phyloP scores from a whole-genome alignment of 2,329 filamentous ascomycete species.

The Colletotrichum sp. region DNA sequence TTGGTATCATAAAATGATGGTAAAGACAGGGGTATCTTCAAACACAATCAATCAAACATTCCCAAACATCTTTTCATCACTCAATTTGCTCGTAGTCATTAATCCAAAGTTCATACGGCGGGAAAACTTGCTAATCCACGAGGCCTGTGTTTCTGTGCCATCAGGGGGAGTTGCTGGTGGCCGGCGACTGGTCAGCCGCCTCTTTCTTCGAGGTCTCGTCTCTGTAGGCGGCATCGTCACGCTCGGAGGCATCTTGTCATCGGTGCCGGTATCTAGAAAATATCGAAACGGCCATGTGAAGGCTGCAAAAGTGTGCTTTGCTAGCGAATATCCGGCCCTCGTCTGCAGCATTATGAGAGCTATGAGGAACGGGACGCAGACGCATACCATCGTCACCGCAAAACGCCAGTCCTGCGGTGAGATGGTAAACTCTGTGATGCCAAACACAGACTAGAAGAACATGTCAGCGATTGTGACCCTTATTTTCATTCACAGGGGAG shows the following conservation, averaged over 20 bases:
- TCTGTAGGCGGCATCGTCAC: not conserved
- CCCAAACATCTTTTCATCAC: not conserved
- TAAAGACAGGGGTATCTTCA: not conserved
- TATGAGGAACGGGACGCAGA: constrained; percentile 56
- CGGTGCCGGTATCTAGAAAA: not conserved
- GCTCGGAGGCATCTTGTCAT: not conserved
- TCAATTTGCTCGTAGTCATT: not conserved
- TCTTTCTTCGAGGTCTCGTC: constrained; percentile 17
- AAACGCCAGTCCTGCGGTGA: constrained; percentile 50
- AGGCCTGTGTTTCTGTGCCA: not conserved
- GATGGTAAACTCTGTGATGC: constrained; percentile 53
- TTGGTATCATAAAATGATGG: not conserved
- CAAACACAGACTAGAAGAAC: constrained; percentile 53
- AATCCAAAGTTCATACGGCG: not conserved
- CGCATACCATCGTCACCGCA: constrained; percentile 68
- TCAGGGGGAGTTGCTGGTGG: not conserved
- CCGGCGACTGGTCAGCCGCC: constrained; percentile 13
- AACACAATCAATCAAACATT: not conserved
- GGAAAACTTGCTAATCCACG: not conserved
- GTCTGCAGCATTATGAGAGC: constrained; percentile 52
- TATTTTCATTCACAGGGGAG: not conserved
- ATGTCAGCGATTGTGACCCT: not conserved
- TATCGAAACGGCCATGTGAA: constrained; percentile 1
- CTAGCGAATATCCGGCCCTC: constrained; percentile 30
- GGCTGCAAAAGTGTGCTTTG: not conserved